phyloP scores from a whole-genome alignment of 148 eudicot species.

The Agrostemma githago region DNA sequence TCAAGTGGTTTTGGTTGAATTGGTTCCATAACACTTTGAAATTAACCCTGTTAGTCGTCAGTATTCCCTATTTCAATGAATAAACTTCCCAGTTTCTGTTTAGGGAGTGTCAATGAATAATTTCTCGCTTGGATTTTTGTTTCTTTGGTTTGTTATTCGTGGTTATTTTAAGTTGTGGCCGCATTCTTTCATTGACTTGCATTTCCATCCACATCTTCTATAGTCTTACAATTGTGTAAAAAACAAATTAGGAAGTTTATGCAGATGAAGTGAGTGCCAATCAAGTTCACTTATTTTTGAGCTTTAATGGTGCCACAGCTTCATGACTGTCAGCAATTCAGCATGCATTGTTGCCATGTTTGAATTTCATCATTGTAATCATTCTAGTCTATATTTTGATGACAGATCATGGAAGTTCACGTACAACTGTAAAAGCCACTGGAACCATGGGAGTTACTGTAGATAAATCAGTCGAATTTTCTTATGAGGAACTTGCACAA shows the following conservation, averaged over 20 bases:
- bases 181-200: background rate
- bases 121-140: too few relatives aligned
- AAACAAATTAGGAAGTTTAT: background rate
- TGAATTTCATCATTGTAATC: slow-evolving; percentile 1
- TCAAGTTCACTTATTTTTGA: slow-evolving; percentile 4
- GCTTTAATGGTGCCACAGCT: background rate
- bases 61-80: too few relatives aligned
- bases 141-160: background rate
- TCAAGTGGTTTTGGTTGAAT: too few relatives aligned
- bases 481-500: slow-evolving; percentile 80
- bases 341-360: background rate
- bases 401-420: slow-evolving; percentile 24
- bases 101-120: too few relatives aligned
- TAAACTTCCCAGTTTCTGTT: too few relatives aligned
- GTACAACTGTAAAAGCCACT: slow-evolving; percentile 23
- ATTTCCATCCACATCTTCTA: background rate
- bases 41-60: background rate
- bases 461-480: slow-evolving; percentile 72
- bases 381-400: slow-evolving; percentile 7
- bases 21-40: too few relatives aligned
- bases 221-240: background rate
- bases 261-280: background rate
- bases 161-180: background rate
- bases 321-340: slow-evolving; percentile 6
- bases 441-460: slow-evolving; percentile 53